Evolutionary conservation across 495 filamentous ascomycete genomes (phyloP).

Genomic region (Evansstolkia leycettana): DNA sequence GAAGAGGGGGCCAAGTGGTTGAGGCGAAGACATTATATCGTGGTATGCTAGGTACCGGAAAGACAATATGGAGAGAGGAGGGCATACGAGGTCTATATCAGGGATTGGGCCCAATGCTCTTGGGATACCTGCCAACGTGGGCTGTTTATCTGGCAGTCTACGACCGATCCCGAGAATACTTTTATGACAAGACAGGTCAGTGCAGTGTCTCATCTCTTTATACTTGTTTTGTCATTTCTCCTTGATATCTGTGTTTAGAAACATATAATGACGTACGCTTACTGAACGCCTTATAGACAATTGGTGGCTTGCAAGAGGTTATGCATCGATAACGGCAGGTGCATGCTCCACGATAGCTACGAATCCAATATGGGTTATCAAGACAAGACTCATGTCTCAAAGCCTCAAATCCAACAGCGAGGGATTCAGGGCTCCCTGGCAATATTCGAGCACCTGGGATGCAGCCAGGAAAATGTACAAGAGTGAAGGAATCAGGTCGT

Average conservation of each 20-base stretch:
- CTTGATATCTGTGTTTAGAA: conserved; percentile 1
- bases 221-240: not conserved
- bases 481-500: conserved; percentile 74
- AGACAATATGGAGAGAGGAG: conserved; percentile 73
- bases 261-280: conserved; percentile 1
- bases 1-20: conserved; percentile 30
- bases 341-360: conserved; percentile 87
- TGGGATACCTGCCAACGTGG: conserved; percentile 96
- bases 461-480: conserved; percentile 92
- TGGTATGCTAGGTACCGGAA: conserved; percentile 77
- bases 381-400: conserved; percentile 95
- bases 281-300: conserved; percentile 25
- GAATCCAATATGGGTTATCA: conserved; percentile 99
- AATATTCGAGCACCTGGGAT: conserved; percentile 77
- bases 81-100: conserved; percentile 86
- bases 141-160: conserved; percentile 96
- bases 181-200: conserved; percentile 54
- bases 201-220: conserved; percentile 3
- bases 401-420: conserved; percentile 36
- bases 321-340: conserved; percentile 80
- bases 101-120: conserved; percentile 82
- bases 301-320: conserved; percentile 49
- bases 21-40: conserved; percentile 52
- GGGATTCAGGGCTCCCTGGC: conserved; percentile 63
- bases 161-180: conserved; percentile 67